These are phyloP conservation scores for Urtica urens DNA, from an alignment of 306 rosid species.

Conservation along the genomic window DNA sequence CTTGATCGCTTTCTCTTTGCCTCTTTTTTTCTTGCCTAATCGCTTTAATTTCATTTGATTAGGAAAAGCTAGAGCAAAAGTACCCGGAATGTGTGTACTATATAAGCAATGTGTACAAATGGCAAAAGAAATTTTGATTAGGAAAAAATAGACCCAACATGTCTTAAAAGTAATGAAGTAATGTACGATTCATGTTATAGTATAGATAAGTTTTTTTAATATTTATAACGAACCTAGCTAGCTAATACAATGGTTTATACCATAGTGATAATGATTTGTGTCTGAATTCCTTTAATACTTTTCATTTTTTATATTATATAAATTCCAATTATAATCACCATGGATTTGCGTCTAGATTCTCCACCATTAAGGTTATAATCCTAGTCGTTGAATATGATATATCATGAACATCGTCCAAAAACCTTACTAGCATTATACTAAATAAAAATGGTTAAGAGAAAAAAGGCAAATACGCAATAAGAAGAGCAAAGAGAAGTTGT, in stretches of 20 bases:
- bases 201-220: neutral
- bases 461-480: too few relatives aligned
- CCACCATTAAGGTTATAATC: neutral
- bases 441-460: neutral
- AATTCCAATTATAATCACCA: too few relatives aligned
- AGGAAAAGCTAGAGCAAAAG: slow-evolving; percentile 6
- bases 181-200: neutral
- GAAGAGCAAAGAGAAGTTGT: too few relatives aligned
- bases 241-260: neutral
- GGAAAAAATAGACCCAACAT: neutral
- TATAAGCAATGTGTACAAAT: neutral
- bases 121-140: slow-evolving; percentile 6
- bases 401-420: neutral
- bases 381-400: too few relatives aligned
- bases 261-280: neutral
- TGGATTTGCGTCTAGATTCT: neutral
- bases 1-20: neutral
- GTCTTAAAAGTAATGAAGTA: neutral
- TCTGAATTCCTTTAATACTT: neutral
- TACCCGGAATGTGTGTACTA: slow-evolving; percentile 17
- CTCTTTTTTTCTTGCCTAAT: neutral
- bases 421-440: neutral
- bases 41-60: neutral
- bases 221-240: neutral
- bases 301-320: neutral